Evolutionary conservation across 2,329 filamentous ascomycete genomes (phyloP).

Genomic region (Stenocarpella maydis): DNA sequence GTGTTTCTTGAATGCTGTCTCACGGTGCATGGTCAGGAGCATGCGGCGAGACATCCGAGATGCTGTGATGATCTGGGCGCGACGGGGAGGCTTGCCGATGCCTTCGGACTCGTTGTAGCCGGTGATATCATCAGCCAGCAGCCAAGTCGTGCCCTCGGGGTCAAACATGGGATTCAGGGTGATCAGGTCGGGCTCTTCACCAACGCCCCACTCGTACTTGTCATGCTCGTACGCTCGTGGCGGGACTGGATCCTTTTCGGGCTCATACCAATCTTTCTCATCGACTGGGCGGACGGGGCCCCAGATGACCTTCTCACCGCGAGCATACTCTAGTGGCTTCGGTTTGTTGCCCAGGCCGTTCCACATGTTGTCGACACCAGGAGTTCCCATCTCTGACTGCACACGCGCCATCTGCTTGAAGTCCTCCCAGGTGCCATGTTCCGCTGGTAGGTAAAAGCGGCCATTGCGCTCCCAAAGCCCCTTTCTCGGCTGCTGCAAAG

Average conservation of each 20-base stretch:
- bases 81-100: conserved; percentile 71
- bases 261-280: conserved; percentile 74
- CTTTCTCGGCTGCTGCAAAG: conserved; percentile 77
- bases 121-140: conserved; percentile 82
- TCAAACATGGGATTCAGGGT: conserved; percentile 93
- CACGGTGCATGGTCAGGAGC: conserved; percentile 86
- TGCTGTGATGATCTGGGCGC: conserved; percentile 88
- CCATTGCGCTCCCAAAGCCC: conserved; percentile 83
- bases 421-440: conserved; percentile 82
- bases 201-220: conserved; percentile 85
- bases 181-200: conserved; percentile 90
- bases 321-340: conserved; percentile 46
- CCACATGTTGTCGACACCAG: conserved; percentile 74
- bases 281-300: conserved; percentile 78
- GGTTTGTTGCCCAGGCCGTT: conserved; percentile 54
- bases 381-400: conserved; percentile 75
- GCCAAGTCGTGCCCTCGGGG: conserved; percentile 86
- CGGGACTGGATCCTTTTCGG: conserved; percentile 76
- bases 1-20: conserved; percentile 85
- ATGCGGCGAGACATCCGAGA: conserved; percentile 83
- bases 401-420: conserved; percentile 81
- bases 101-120: conserved; percentile 75
- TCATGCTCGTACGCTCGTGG: conserved; percentile 80
- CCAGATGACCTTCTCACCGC: conserved; percentile 76
- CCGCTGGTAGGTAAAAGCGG: conserved; percentile 78